Percentiles rank a stretch among this genome's conserved stretches.
These are phyloP conservation scores for Salvia sclarea DNA, from an alignment of 305 asterid species.

Conservation along the genomic window DNA sequence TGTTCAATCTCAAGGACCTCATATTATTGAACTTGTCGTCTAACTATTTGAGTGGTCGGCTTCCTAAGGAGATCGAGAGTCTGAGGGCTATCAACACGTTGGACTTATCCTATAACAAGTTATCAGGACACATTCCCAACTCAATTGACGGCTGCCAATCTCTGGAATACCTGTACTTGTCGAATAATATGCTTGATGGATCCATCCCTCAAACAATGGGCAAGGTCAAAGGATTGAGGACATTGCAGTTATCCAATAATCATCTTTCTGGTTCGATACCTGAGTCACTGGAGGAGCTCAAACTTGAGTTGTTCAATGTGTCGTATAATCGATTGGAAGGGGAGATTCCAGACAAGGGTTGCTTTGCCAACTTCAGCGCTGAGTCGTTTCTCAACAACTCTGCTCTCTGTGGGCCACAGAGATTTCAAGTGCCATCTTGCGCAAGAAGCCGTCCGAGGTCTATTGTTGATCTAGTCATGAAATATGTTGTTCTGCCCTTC, in stretches of 20 bases:
- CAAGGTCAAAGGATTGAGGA: conserved; percentile 5
- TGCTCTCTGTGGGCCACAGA: conserved; percentile 20
- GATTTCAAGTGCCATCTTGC: conserved; percentile 26
- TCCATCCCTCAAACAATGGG: conserved; percentile 27
- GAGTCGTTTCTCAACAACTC: conserved; percentile 26
- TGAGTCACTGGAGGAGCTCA: conserved; percentile 23
- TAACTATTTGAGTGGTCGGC: conserved; percentile 30
- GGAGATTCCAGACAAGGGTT: conserved; percentile 25
- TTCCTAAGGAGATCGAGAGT: conserved; percentile 19
- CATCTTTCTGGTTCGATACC: conserved; percentile 39
- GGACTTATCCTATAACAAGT: conserved; percentile 29
- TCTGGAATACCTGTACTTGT: neutral
- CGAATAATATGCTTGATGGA: conserved; percentile 28
- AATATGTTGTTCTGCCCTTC: conserved; percentile 13
- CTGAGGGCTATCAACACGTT: neutral
- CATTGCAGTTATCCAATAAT: conserved; percentile 32
- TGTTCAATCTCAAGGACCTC: conserved; percentile 26
- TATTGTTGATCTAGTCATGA: neutral
- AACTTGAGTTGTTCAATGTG: conserved; percentile 20
- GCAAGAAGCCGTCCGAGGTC: neutral
- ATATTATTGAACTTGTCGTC: conserved; percentile 16
- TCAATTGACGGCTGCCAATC: conserved; percentile 1
- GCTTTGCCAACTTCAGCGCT: conserved; percentile 22
- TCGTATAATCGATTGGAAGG: conserved; percentile 31
- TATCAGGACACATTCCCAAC: conserved; percentile 29